These are phyloP conservation scores for Mortierella sp. DNA, from an alignment of 371 early-diverging fungal genomes.

Conservation along the genomic window DNA sequence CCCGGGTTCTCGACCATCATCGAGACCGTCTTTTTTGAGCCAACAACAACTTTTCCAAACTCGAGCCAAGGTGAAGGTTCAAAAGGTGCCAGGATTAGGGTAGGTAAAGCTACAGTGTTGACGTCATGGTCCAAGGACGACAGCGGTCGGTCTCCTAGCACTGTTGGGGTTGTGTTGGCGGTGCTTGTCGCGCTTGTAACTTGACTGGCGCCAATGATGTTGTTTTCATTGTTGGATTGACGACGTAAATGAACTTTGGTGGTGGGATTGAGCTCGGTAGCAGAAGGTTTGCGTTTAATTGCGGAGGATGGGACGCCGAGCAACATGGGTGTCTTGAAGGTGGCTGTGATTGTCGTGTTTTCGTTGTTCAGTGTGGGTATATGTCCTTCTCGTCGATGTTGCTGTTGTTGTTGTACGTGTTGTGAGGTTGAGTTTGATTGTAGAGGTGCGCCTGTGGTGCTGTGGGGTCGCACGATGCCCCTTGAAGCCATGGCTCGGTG, in stretches of 20 bases:
- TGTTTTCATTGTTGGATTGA: conserved; percentile 26
- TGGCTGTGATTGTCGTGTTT: background rate
- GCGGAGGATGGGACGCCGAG: conserved; percentile 16
- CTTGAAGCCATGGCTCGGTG: background rate
- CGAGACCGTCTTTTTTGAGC: conserved; percentile 35
- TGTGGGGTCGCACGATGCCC: background rate
- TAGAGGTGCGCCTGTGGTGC: background rate
- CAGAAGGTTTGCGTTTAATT: conserved; percentile 42
- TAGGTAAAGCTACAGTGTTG: conserved; percentile 30
- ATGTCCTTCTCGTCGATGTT: conserved; percentile 4
- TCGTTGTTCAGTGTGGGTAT: conserved; percentile 22
- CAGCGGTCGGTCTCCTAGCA: conserved; percentile 17
- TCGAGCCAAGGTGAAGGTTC: conserved; percentile 52
- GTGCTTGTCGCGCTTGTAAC: background rate
- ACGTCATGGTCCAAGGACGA: conserved; percentile 26
- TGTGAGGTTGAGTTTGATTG: background rate
- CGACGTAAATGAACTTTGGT: conserved; percentile 47
- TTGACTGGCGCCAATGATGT: background rate
- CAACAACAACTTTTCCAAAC: conserved; percentile 46
- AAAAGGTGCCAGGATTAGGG: conserved; percentile 39
- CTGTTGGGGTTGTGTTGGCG: background rate
- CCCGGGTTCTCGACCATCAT: conserved; percentile 44
- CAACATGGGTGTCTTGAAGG: conserved; percentile 21
- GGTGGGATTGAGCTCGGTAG: conserved; percentile 22
- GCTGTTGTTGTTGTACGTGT: background rate